Evolutionary conservation across 352 stramenopile species (phyloP).

Genomic region (Globisporangium okanoganense): DNA sequence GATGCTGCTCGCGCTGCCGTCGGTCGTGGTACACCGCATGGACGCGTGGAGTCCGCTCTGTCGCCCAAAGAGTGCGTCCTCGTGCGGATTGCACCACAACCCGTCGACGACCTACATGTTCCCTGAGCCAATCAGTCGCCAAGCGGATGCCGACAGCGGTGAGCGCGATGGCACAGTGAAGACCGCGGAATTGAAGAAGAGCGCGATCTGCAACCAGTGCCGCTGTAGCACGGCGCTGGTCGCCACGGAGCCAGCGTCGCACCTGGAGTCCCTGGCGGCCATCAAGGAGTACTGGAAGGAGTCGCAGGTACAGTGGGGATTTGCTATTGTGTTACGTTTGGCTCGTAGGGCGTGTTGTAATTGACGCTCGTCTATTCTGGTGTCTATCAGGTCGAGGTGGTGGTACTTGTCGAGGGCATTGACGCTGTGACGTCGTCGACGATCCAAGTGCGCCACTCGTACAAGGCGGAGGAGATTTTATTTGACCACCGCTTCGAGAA

Average conservation of each 20-base stretch:
- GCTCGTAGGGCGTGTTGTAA: background rate
- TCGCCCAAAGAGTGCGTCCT: constrained; percentile 47
- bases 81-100: constrained; percentile 62
- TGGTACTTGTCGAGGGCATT: constrained; percentile 96
- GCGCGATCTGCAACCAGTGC: constrained; percentile 38
- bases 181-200: constrained; percentile 19
- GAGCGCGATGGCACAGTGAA: constrained; percentile 48
- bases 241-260: constrained; percentile 19
- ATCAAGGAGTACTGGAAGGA: constrained; percentile 76
- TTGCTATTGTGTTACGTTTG: background rate
- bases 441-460: constrained; percentile 96
- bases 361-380: background rate
- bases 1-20: constrained; percentile 87
- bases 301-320: constrained; percentile 44
- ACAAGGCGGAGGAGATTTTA: constrained; percentile 89
- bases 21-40: constrained; percentile 92
- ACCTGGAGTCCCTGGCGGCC: constrained; percentile 37
- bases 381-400: constrained; percentile 86
- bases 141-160: constrained; percentile 57
- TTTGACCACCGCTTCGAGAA: constrained; percentile 93
- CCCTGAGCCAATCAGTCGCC: constrained; percentile 53
- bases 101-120: constrained; percentile 61
- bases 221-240: constrained; percentile 26
- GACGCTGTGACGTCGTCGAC: constrained; percentile 93
- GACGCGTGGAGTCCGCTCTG: constrained; percentile 90